Conservation (phyloP, 1,139 yeast genomes). For the Kazachstania sp. region DNA sequence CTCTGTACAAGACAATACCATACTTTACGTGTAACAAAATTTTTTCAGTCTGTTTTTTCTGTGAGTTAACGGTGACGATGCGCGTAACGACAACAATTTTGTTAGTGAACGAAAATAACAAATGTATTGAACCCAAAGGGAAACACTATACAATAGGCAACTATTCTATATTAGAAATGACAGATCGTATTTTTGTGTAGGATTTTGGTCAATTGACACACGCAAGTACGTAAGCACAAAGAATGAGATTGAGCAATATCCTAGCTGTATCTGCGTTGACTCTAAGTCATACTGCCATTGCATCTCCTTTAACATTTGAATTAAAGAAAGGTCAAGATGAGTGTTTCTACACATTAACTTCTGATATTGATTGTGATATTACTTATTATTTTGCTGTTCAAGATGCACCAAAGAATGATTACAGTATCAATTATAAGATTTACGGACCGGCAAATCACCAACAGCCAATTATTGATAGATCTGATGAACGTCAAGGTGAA, state of each 20-base stretch:
- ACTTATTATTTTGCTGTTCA: slow-evolving; percentile 89
- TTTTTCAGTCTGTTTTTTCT: too few species aligned
- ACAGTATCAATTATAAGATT: slow-evolving; percentile 73
- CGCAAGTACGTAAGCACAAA: background rate
- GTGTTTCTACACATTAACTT: slow-evolving; percentile 73
- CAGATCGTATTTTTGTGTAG: too few species aligned
- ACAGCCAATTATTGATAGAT: slow-evolving; percentile 44
- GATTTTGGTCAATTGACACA: background rate
- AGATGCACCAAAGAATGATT: slow-evolving; percentile 62
- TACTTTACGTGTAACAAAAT: too few species aligned
- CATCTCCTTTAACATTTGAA: slow-evolving; percentile 60
- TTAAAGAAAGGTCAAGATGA: slow-evolving; percentile 70
- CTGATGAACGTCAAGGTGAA: slow-evolving; percentile 77
- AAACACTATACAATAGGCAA: too few species aligned
- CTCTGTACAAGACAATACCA: too few species aligned
- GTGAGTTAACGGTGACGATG: too few species aligned
- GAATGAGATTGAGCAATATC: background rate
- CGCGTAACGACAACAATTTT: too few species aligned
- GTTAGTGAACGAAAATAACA: too few species aligned
- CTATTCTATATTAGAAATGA: too few species aligned
- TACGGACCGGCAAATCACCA: slow-evolving; percentile 55
- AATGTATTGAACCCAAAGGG: too few species aligned
- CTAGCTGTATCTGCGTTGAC: background rate
- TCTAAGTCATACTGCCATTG: background rate
- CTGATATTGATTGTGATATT: slow-evolving; percentile 52